Evolutionary conservation across 1,284 basidiomycete species (phyloP).

Genomic region (Schizophyllum amplum): DNA sequence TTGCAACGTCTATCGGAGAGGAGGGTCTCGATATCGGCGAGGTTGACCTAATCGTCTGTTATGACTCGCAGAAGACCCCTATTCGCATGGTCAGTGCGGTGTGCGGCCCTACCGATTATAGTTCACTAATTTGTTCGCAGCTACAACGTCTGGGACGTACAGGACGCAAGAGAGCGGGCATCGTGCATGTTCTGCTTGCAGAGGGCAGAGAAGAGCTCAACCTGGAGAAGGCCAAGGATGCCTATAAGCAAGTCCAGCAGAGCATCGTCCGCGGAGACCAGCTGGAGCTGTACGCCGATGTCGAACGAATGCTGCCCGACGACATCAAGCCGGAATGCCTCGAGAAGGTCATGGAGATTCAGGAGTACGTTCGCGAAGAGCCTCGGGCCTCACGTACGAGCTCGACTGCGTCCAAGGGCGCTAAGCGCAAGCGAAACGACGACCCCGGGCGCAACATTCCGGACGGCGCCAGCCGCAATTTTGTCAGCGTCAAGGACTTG

Average conservation of each 20-base stretch:
- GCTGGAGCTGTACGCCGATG: slow-evolving; percentile 90
- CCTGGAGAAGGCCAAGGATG: slow-evolving; percentile 84
- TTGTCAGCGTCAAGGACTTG: slow-evolving; percentile 55
- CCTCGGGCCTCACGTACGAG: slow-evolving; percentile 29
- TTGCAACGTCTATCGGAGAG: slow-evolving; percentile 96
- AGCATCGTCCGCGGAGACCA: slow-evolving; percentile 81
- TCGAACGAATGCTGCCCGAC: slow-evolving; percentile 78
- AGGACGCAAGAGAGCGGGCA: slow-evolving; percentile 86
- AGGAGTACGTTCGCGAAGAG: slow-evolving; percentile 58
- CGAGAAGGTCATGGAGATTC: slow-evolving; percentile 78
- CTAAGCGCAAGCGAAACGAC: slow-evolving; percentile 66
- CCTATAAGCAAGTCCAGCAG: slow-evolving; percentile 86
- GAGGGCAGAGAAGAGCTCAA: slow-evolving; percentile 89
- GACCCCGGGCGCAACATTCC: slow-evolving; percentile 62
- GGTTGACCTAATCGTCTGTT: slow-evolving; percentile 95
- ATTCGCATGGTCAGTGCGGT: slow-evolving; percentile 79
- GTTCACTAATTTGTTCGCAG: slow-evolving; percentile 31
- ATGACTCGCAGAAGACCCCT: slow-evolving; percentile 94
- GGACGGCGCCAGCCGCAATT: slow-evolving; percentile 49
- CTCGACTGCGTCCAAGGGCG: slow-evolving; percentile 25
- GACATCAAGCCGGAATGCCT: slow-evolving; percentile 70
- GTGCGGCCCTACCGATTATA: background rate
- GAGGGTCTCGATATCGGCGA: slow-evolving; percentile 99
- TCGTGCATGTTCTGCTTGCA: slow-evolving; percentile 89
- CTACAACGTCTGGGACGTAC: slow-evolving; percentile 96